These are phyloP conservation scores for Colletotrichum destructivum DNA, from an alignment of 2,329 filamentous ascomycete genomes.

Conservation along the genomic window DNA sequence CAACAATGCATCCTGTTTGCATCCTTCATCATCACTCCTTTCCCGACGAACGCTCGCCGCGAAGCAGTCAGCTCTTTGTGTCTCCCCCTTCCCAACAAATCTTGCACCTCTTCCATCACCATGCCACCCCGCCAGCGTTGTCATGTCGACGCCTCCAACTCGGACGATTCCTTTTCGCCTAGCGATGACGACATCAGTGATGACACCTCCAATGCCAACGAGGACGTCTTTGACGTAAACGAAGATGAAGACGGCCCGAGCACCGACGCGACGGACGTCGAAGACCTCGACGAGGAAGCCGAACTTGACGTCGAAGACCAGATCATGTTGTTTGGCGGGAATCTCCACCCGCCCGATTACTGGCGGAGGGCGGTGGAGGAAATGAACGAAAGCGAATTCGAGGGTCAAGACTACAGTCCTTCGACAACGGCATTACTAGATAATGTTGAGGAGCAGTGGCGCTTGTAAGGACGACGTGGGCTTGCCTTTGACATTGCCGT, in stretches of 20 bases:
- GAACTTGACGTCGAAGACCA: conserved; percentile 36
- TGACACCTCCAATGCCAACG: neutral
- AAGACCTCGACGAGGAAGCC: conserved; percentile 1
- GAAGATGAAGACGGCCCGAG: neutral
- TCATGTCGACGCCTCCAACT: neutral
- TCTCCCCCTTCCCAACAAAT: neutral
- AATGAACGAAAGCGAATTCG: conserved; percentile 38
- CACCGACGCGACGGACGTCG: conserved; percentile 6
- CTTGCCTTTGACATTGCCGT: neutral
- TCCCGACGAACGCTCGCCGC: neutral
- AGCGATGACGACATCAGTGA: conserved; percentile 6
- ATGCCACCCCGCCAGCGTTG: neutral
- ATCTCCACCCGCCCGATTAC: conserved; percentile 43
- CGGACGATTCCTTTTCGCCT: neutral
- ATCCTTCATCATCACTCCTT: neutral
- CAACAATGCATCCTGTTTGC: neutral
- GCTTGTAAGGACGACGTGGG: conserved; percentile 20
- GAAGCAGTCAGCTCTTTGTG: neutral
- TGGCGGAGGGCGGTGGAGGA: conserved; percentile 36
- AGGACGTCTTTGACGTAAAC: neutral
- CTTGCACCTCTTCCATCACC: neutral
- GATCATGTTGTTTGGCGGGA: conserved; percentile 42
- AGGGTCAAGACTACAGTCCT: conserved; percentile 36
- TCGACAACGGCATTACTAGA: conserved; percentile 30
- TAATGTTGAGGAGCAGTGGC: conserved; percentile 37